These are phyloP conservation scores for Knoxdaviesia capensis DNA, from an alignment of 2,329 filamentous ascomycete species.

Conservation along the genomic window DNA sequence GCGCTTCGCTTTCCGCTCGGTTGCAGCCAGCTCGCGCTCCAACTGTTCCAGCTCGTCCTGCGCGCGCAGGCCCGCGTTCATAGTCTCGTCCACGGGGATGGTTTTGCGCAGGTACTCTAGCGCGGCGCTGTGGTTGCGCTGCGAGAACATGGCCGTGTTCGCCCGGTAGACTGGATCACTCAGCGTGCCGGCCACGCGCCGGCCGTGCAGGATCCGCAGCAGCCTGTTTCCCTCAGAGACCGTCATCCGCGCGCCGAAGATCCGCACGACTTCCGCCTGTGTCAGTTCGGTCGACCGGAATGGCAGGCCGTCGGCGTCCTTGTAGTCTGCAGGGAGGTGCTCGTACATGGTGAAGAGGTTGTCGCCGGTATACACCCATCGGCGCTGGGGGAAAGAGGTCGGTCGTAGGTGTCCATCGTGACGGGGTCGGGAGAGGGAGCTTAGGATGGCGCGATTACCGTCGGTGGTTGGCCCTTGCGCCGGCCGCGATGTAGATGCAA, in stretches of 20 bases:
- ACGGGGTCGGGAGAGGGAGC: not conserved
- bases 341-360: conserved; percentile 30
- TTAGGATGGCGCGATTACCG: conserved; percentile 2
- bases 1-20: conserved; percentile 6
- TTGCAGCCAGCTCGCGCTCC: conserved; percentile 15
- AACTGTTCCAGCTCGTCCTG: conserved; percentile 39
- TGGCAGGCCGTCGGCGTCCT: conserved; percentile 30
- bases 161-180: conserved; percentile 31
- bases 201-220: conserved; percentile 38
- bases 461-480: not conserved
- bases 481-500: conserved; percentile 3
- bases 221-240: conserved; percentile 27
- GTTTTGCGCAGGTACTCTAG: conserved; percentile 33
- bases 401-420: too few relatives aligned
- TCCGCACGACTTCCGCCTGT: conserved; percentile 20
- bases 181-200: conserved; percentile 42
- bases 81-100: conserved; percentile 36
- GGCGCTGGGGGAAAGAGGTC: not conserved
- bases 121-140: conserved; percentile 21
- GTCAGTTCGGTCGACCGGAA: conserved; percentile 31
- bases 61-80: conserved; percentile 38
- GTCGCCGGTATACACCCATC: conserved; percentile 6
- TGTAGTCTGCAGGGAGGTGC: conserved; percentile 35
- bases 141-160: conserved; percentile 24
- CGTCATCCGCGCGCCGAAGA: conserved; percentile 30